These are phyloP conservation scores for Mycena latifolia DNA, from an alignment of 768 basidiomycete genomes.

Conservation along the genomic window DNA sequence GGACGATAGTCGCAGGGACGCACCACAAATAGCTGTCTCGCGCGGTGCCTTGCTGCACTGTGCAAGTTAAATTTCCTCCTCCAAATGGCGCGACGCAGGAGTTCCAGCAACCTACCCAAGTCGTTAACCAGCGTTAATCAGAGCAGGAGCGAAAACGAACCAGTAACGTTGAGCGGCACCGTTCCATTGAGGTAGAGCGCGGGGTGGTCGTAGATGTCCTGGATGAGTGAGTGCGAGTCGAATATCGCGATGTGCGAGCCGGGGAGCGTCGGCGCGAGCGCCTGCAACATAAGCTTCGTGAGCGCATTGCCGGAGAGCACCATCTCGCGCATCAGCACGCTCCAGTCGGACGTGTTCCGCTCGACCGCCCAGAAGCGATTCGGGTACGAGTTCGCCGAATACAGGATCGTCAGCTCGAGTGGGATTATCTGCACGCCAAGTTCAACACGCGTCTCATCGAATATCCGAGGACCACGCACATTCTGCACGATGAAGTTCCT, in stretches of 20 bases:
- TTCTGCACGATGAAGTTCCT: slow-evolving; percentile 79
- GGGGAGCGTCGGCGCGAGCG: slow-evolving; percentile 57
- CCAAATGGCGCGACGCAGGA: slow-evolving; percentile 47
- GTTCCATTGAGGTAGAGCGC: slow-evolving; percentile 72
- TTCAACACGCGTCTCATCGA: too few species aligned
- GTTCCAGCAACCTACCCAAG: slow-evolving; percentile 47
- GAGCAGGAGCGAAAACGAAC: slow-evolving; percentile 54
- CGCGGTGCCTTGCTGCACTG: slow-evolving; percentile 54
- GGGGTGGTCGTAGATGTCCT: slow-evolving; percentile 68
- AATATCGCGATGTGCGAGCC: slow-evolving; percentile 77
- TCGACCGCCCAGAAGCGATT: slow-evolving; percentile 61
- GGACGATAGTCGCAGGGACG: background rate
- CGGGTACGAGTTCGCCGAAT: slow-evolving; percentile 59
- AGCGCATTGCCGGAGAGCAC: slow-evolving; percentile 64
- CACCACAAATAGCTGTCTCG: slow-evolving; percentile 73
- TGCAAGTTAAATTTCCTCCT: slow-evolving; percentile 46
- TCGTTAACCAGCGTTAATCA: slow-evolving; percentile 43
- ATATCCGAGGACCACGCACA: slow-evolving; percentile 50
- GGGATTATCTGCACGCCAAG: slow-evolving; percentile 64
- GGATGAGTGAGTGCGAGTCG: slow-evolving; percentile 71
- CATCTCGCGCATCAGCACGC: slow-evolving; percentile 65
- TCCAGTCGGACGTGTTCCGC: slow-evolving; percentile 70
- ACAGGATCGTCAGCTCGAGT: slow-evolving; percentile 61
- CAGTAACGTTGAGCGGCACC: slow-evolving; percentile 69
- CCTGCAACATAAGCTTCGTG: slow-evolving; percentile 62